Conservation (phyloP, 2,329 filamentous ascomycete genomes). For the Macroventuria anomochaeta region DNA sequence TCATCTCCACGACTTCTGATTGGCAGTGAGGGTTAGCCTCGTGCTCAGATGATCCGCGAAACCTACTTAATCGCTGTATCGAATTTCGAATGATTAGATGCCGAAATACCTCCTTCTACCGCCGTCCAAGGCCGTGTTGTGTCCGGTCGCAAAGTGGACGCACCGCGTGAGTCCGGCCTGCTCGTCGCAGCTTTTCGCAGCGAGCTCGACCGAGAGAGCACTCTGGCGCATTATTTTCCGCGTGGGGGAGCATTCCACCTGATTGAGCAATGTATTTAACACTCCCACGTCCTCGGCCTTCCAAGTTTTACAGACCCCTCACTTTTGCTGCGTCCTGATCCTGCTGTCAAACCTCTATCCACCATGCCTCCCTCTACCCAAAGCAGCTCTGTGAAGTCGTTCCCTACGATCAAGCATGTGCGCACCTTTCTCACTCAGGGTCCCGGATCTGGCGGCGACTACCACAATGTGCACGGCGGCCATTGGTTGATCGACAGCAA, state of each 20-base stretch:
- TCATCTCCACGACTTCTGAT: constrained; percentile 19
- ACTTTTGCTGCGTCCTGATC: constrained; percentile 9
- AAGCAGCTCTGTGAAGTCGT: constrained; percentile 55
- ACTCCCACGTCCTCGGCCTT: constrained; percentile 20
- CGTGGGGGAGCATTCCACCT: constrained; percentile 15
- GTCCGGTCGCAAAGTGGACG: constrained; percentile 7
- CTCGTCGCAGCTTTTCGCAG: constrained; percentile 28
- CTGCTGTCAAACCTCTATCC: constrained; percentile 7
- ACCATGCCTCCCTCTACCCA: constrained; percentile 38
- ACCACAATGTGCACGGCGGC: constrained; percentile 83
- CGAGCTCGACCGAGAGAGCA: constrained; percentile 42
- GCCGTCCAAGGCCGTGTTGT: not conserved
- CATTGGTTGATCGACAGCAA: constrained; percentile 88
- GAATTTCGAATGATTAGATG: constrained; percentile 8
- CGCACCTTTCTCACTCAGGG: constrained; percentile 75
- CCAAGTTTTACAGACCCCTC: constrained; percentile 27
- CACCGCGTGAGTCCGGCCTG: constrained; percentile 8
- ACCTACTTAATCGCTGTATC: constrained; percentile 14
- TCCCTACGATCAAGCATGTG: constrained; percentile 78
- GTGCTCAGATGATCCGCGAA: constrained; percentile 16
- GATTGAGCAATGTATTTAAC: constrained; percentile 31
- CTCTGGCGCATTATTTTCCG: constrained; percentile 24
- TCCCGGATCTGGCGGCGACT: constrained; percentile 71
- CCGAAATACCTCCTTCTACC: constrained; percentile 12
- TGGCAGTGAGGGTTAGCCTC: constrained; percentile 14